Conservation (phyloP, 805 yeast genomes). For the Kluyveromyces siamensis region DNA sequence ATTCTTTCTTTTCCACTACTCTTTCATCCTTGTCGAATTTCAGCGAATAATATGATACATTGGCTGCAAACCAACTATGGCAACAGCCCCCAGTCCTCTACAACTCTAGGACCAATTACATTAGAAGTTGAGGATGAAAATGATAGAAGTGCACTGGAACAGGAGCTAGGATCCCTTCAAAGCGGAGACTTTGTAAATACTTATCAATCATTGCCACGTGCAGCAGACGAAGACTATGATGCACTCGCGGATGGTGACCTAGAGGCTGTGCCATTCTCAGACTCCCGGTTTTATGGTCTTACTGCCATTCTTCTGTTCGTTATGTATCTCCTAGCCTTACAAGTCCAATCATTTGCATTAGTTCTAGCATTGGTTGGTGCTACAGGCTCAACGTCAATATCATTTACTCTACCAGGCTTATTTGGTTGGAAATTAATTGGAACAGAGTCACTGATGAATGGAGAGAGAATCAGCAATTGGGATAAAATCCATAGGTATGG, state of each 20-base stretch:
- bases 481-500: conserved; percentile 30
- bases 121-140: conserved; percentile 8
- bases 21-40: conserved; percentile 74
- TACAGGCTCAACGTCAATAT: conserved; percentile 86
- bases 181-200: conserved; percentile 2
- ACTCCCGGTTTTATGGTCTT: conserved; percentile 25
- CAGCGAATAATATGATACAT: conserved; percentile 55
- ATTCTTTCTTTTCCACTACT: conserved; percentile 68
- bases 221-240: conserved; percentile 4
- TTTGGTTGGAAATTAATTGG: conserved; percentile 69
- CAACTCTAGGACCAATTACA: conserved; percentile 1
- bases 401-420: conserved; percentile 83
- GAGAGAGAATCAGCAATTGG: conserved; percentile 22
- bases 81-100: background rate
- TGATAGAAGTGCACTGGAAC: conserved; percentile 5
- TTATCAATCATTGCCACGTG: conserved; percentile 2
- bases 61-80: conserved; percentile 30
- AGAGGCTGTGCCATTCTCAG: conserved; percentile 12
- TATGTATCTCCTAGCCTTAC: conserved; percentile 56
- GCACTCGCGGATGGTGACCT: conserved; percentile 5
- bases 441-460: conserved; percentile 21
- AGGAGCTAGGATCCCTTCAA: background rate
- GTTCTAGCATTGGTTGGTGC: conserved; percentile 87
- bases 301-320: conserved; percentile 37
- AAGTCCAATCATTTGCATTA: conserved; percentile 65